phyloP scores from a whole-genome alignment of 1,284 basidiomycete species.

The Rhodotorula sp. region DNA sequence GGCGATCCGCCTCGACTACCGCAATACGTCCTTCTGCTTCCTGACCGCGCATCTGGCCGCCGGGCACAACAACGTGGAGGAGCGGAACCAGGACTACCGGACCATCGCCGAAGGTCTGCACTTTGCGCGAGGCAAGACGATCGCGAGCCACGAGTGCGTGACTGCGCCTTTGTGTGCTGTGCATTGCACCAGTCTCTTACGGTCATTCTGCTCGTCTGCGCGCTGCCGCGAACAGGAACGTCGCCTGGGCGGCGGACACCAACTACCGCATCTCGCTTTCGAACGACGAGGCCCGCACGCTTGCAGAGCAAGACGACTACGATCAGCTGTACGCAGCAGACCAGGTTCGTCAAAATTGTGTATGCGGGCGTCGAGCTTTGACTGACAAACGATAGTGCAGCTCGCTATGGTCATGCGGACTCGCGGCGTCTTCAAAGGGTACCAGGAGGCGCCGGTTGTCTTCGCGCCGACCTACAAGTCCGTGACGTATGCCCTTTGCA shows the following conservation, averaged over 20 bases:
- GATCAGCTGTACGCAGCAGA: slow-evolving; percentile 76
- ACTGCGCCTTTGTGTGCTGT: not conserved
- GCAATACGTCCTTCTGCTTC: slow-evolving; percentile 91
- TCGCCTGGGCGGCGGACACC: slow-evolving; percentile 89
- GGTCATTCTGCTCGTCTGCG: too few species aligned
- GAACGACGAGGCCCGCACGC: slow-evolving; percentile 72
- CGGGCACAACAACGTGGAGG: slow-evolving; percentile 82
- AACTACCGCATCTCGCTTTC: slow-evolving; percentile 91
- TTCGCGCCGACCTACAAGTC: slow-evolving; percentile 76
- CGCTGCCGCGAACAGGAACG: slow-evolving; percentile 59
- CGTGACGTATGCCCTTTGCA: not conserved
- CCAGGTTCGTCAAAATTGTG: slow-evolving; percentile 60
- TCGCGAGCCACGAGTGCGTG: slow-evolving; percentile 82
- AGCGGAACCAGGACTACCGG: slow-evolving; percentile 86
- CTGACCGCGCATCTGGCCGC: slow-evolving; percentile 94
- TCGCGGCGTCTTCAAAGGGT: slow-evolving; percentile 74
- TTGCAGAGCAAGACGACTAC: slow-evolving; percentile 66
- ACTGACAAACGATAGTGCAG: not conserved
- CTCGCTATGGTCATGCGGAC: slow-evolving; percentile 53
- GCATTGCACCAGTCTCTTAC: not conserved
- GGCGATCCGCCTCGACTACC: slow-evolving; percentile 84
- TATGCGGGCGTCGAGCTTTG: not conserved
- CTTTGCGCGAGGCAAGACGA: slow-evolving; percentile 84
- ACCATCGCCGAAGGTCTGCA: slow-evolving; percentile 81
- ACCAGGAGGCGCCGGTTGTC: slow-evolving; percentile 80